Evolutionary conservation across 352 stramenopile genomes (phyloP), one percentile per base, ranked within the genome.

Genomic region (Albugo laibachii): DNA sequence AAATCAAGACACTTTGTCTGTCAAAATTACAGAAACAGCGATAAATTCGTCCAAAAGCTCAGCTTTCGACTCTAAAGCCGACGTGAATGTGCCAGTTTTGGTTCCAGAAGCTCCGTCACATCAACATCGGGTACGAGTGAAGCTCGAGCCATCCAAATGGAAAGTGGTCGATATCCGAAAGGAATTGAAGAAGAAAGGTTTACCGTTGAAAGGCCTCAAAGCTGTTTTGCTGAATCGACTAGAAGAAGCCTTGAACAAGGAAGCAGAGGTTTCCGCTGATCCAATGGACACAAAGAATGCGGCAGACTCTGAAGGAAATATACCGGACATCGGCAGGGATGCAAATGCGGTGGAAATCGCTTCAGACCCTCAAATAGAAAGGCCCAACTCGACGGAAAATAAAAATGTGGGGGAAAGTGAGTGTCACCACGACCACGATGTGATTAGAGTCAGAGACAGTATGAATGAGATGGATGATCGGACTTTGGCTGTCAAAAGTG

Each of bases 141-240:
- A 31, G 24, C 24, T 31, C 24, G 8, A 31, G 3, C 24, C 24
- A 8, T 31, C 24, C 3, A 8, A 31, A 8, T 31, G 24, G 24
- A 31, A 31, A 31, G 75, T 87, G 11, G 56, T 61, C n/a, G 57
- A 87, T 11, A 50, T 87, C 16, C 62, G 71, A 14, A 55, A 42
- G 0, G 71, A 83, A 40, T 45, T 87, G 21, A 80, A 71, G 48
- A 72, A 67, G 46, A 59, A 72, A 16, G 72, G 72, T 0, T 54
- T 84, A 13, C 64, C 61, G 11, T 55, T 63, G 1, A 63, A 48
- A 16, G 75, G 75, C 12, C 36, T 73, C 15, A 87, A 87, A 56
- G 60, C 62, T 0, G 59, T 61, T 36, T 55, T 87, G 6, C 56
- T 61, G 0, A 35, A 62, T 11, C 63, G 75, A 13, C 56, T 87